Evolutionary conservation across 805 yeast genomes (phyloP).

Genomic region (Kluyveromyces lactis): DNA sequence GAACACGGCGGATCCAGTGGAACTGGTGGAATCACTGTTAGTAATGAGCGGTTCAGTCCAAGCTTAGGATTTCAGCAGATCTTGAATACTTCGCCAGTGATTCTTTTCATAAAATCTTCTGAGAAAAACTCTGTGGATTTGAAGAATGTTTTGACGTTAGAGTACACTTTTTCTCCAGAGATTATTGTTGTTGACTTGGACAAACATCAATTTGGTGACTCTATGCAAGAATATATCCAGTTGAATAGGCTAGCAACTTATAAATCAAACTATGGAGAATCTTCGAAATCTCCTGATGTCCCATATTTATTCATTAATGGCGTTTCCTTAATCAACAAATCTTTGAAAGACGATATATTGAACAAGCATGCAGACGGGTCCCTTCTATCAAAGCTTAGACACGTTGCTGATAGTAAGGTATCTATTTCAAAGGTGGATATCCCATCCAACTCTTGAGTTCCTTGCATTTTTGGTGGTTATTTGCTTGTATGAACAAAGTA

Average conservation of each 20-base stretch:
- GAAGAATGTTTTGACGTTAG: slow-evolving; percentile 51
- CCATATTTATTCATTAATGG: slow-evolving; percentile 24
- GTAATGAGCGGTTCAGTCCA: slow-evolving; percentile 1
- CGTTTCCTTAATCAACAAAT: slow-evolving; percentile 14
- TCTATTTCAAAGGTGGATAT: slow-evolving; percentile 13
- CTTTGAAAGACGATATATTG: slow-evolving; percentile 11
- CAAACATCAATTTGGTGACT: slow-evolving; percentile 60
- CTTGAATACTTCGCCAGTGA: slow-evolving; percentile 52
- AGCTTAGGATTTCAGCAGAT: slow-evolving; percentile 38
- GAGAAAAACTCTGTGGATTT: slow-evolving; percentile 68
- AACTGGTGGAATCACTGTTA: too few species aligned
- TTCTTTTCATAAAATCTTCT: slow-evolving; percentile 38
- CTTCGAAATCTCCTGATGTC: slow-evolving; percentile 4
- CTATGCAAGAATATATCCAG: slow-evolving; percentile 55
- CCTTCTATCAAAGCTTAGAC: slow-evolving; percentile 14
- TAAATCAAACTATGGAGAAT: background rate
- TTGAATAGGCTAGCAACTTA: slow-evolving; percentile 6
- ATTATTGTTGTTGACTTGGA: slow-evolving; percentile 77
- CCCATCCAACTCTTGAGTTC: slow-evolving; percentile 24
- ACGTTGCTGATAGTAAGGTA: slow-evolving; percentile 16
- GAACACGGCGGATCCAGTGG: too few species aligned
- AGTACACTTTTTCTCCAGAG: slow-evolving; percentile 61
- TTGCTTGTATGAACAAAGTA: background rate
- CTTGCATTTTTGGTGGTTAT: background rate
- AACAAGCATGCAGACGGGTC: slow-evolving; percentile 12